Percentiles rank a stretch among this genome's conserved stretches.
Evolutionary conservation across 352 stramenopile genomes (phyloP).

Genomic region (Phytophthora uliginosa): DNA sequence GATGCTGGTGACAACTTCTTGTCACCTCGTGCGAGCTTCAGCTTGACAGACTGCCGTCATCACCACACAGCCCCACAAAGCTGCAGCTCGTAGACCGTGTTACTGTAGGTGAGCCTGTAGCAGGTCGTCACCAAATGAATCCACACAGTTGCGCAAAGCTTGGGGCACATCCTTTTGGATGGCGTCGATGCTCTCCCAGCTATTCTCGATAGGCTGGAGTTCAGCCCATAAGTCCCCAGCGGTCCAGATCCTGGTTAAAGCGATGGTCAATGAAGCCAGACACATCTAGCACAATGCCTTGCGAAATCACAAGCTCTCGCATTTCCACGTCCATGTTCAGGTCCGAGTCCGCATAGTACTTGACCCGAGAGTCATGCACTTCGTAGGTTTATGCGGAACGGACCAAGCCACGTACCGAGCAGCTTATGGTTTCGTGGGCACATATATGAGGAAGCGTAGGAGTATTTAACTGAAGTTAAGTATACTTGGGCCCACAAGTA

Average conservation of each 20-base stretch:
- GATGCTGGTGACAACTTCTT: too few species aligned
- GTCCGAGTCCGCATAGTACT: constrained; percentile 5
- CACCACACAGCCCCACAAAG: constrained; percentile 16
- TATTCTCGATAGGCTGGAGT: neutral
- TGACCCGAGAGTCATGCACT: constrained; percentile 2
- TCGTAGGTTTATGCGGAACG: too few species aligned
- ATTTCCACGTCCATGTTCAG: constrained; percentile 12
- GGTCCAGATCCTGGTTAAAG: neutral
- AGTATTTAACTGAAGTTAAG: too few species aligned
- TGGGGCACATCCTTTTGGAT: constrained; percentile 10
- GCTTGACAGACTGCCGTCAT: neutral
- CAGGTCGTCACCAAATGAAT: neutral
- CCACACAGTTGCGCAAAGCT: neutral
- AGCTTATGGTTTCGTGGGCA: too few species aligned
- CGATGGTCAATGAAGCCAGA: constrained; percentile 3
- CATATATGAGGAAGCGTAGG: too few species aligned
- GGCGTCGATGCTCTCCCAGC: neutral
- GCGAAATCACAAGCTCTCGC: constrained; percentile 7
- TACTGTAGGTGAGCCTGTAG: neutral
- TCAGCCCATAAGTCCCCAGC: constrained; percentile 6
- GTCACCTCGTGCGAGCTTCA: too few species aligned
- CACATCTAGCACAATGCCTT: constrained; percentile 13
- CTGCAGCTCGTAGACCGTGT: neutral
- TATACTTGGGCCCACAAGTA: too few species aligned
- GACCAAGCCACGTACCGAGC: too few species aligned